Conservation (phyloP, 2,329 filamentous ascomycete genomes). For the Cladorrhinum sp. region DNA sequence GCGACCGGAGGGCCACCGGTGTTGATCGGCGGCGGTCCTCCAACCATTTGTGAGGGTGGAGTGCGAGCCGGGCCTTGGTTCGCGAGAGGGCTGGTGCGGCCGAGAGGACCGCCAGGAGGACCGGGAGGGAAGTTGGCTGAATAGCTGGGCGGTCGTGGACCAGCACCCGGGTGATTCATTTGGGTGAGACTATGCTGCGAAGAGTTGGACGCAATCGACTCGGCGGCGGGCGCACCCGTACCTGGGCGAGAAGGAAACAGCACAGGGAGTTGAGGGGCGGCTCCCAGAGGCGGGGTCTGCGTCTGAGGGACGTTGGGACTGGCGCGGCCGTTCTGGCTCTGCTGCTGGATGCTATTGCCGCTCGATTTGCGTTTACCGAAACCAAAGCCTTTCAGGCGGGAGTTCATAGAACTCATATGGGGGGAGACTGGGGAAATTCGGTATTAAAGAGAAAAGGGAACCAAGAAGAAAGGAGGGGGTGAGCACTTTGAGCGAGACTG, state of each 20-base stretch:
- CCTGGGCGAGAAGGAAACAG: constrained; percentile 42
- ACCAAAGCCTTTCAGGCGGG: constrained; percentile 74
- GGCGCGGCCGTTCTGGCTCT: constrained; percentile 12
- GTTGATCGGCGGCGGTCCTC: constrained; percentile 66
- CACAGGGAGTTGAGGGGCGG: constrained; percentile 49
- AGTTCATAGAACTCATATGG: constrained; percentile 77
- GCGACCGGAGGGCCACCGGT: constrained; percentile 53
- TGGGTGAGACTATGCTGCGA: constrained; percentile 51
- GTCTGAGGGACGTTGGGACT: constrained; percentile 42
- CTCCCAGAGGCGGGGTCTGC: constrained; percentile 36
- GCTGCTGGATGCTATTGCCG: constrained; percentile 51
- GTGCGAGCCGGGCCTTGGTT: constrained; percentile 50
- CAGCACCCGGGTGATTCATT: constrained; percentile 62
- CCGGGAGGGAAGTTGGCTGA: constrained; percentile 54
- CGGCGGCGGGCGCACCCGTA: constrained; percentile 29
- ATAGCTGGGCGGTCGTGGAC: constrained; percentile 63
- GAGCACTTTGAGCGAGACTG: constrained; percentile 8
- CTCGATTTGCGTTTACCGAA: constrained; percentile 77
- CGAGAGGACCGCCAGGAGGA: constrained; percentile 45
- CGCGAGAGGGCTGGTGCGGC: constrained; percentile 53
- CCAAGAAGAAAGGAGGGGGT: constrained; percentile 29
- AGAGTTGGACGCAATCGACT: constrained; percentile 46
- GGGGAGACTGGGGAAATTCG: constrained; percentile 23
- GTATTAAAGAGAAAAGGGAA: constrained; percentile 36
- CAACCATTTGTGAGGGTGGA: constrained; percentile 59